Evolutionary conservation across 345 rosid genomes (phyloP), one percentile per base, ranked within the genome.

Genomic region (Lumnitzera racemosa): DNA sequence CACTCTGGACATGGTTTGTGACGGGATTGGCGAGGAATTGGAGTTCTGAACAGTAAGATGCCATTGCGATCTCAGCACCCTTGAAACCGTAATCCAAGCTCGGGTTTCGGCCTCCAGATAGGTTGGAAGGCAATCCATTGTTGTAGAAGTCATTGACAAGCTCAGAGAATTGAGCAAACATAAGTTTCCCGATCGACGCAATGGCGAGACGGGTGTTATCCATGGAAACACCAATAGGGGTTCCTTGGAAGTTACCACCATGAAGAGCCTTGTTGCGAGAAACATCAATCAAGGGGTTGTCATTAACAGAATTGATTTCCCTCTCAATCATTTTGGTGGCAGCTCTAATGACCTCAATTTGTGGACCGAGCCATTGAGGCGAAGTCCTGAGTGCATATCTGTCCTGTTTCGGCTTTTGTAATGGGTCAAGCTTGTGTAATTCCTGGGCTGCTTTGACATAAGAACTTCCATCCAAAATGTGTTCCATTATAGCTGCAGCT

Each of bases 221-320:
- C 76, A 72, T 72, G 9, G 76, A 58, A 1, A 72, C 76, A 12
- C 76, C 76, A 31, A 72, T 72, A 12, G 76, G 76, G 47, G 76
- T 72, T 20, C 76, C 76, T 61, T 72, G 76, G 65, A 72, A 72
- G 72, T 72, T 72, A 41, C 76, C 76, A 9, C 76, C 76, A 3
- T 72, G 76, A 14, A 72, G 50, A 51, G 76, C 76, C 51, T 62
- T 67, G 65, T 13, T 59, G 58, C 76, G 58, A 2, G 69, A 59
- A 20, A 72, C 76, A 43, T 72, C 76, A 23, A 65, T 65, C 23
- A 65, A 24, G 0, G 64, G 70, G 48, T 67, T 66, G 36, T 66
- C 70, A 9, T 66, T 68, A 24, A 73, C 73, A 0, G 72, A 68
- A 50, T 73, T 73, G 20, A 73, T 73, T 56, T 72, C 76, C 57